Percentiles rank a stretch among this genome's conserved stretches.
phyloP scores from a whole-genome alignment of 2,329 filamentous ascomycete genomes.

The Penicillium sp. region DNA sequence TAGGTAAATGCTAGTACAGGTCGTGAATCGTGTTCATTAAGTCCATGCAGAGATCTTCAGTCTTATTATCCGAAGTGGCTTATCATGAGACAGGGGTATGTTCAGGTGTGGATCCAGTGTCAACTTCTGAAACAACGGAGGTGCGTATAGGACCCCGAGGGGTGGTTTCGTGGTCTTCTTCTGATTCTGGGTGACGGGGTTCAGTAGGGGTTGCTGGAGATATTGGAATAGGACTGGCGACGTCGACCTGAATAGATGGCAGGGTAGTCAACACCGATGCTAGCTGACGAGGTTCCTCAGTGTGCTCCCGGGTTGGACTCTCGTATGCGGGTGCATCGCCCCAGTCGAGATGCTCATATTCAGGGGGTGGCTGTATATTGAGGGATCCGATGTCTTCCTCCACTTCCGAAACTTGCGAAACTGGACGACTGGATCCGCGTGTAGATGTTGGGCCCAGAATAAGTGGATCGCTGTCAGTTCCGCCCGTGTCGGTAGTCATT shows the following conservation, averaged over 20 bases:
- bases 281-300: constrained; percentile 15
- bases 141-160: not conserved
- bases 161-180: constrained; percentile 10
- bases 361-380: constrained; percentile 39
- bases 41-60: not conserved
- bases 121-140: constrained; percentile 4
- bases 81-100: constrained; percentile 8
- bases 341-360: constrained; percentile 45
- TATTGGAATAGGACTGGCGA: constrained; percentile 27
- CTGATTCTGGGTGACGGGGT: constrained; percentile 5
- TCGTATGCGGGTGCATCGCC: constrained; percentile 46
- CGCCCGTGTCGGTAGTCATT: constrained; percentile 30
- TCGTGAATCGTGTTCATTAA: constrained; percentile 23
- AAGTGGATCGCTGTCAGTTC: constrained; percentile 30
- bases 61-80: not conserved
- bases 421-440: constrained; percentile 21
- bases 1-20: constrained; percentile 18
- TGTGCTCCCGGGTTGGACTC: constrained; percentile 19
- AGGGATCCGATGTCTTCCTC: constrained; percentile 41
- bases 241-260: constrained; percentile 35
- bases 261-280: constrained; percentile 21
- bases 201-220: constrained; percentile 26
- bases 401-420: constrained; percentile 17
- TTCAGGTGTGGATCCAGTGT: not conserved
- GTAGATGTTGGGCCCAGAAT: constrained; percentile 26